Evolutionary conservation across 2,329 filamentous ascomycete species (phyloP).

Genomic region (Rutstroemia sp.): DNA sequence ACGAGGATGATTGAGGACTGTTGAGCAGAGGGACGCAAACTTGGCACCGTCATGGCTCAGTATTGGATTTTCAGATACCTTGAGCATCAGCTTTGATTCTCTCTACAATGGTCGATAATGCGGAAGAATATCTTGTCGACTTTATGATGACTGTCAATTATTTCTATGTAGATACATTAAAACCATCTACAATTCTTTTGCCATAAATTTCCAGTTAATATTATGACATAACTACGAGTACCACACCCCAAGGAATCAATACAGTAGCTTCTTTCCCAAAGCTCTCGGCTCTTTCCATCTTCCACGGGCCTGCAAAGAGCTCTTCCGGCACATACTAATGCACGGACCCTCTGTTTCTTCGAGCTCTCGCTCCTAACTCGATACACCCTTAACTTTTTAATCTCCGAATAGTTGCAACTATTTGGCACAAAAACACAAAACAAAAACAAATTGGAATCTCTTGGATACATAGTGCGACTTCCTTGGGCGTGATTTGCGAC

Average conservation of each 20-base stretch:
- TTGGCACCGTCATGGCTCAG: not conserved
- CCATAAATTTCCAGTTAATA: too few species aligned
- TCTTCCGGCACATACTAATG: not conserved
- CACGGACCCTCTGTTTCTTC: not conserved
- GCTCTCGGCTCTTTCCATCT: not conserved
- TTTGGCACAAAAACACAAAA: not conserved
- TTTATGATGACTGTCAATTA: too few species aligned
- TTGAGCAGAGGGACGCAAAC: not conserved
- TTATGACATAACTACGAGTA: too few species aligned
- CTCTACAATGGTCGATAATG: too few species aligned
- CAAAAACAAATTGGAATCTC: not conserved
- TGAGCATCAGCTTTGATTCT: too few species aligned
- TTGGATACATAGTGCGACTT: not conserved
- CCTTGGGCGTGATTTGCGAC: not conserved
- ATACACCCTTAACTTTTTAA: slow-evolving; percentile 4
- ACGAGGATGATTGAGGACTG: slow-evolving; percentile 35
- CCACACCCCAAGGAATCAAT: not conserved
- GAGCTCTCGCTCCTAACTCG: not conserved
- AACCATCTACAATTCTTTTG: too few species aligned
- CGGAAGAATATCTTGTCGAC: too few species aligned
- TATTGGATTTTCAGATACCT: too few species aligned
- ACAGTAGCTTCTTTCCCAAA: not conserved
- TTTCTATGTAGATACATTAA: too few species aligned
- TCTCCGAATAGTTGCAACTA: not conserved
- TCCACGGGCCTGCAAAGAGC: not conserved